Conservation (phyloP, 257 asterid species). For the Cruciata laevipes region DNA sequence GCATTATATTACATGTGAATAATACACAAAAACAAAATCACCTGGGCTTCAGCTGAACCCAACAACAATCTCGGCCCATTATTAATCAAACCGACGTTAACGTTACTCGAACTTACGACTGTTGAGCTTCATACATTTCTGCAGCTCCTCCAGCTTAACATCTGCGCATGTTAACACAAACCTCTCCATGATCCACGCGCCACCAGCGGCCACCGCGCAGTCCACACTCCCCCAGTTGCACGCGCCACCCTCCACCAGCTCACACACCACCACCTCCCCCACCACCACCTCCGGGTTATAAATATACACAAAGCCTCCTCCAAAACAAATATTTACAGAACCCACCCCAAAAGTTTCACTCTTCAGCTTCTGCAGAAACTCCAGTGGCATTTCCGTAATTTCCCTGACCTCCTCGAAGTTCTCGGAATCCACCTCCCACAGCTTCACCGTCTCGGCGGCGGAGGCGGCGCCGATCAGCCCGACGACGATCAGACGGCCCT, state of each 20-base stretch:
- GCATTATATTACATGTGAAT: too few species aligned
- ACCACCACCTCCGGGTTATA: conserved; percentile 33
- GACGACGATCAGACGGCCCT: conserved; percentile 29
- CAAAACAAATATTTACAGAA: conserved; percentile 29
- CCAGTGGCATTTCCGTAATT: conserved; percentile 56
- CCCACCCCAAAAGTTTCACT: conserved; percentile 28
- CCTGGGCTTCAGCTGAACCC: background rate
- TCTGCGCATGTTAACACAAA: conserved; percentile 41
- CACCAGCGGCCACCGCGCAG: conserved; percentile 33
- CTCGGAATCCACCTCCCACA: conserved; percentile 35
- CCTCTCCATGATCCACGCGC: conserved; percentile 21
- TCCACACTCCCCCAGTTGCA: conserved; percentile 64
- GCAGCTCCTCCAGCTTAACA: conserved; percentile 45
- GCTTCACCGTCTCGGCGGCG: conserved; percentile 29
- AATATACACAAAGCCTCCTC: conserved; percentile 37
- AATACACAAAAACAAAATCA: too few species aligned
- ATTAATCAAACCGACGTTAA: background rate
- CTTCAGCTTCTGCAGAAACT: conserved; percentile 29
- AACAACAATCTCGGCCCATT: background rate
- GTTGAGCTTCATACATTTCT: conserved; percentile 20
- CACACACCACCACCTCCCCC: conserved; percentile 62
- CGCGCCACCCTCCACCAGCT: conserved; percentile 27
- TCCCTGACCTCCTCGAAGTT: conserved; percentile 25
- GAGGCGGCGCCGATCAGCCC: conserved; percentile 28
- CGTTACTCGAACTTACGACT: background rate